Percentiles rank a stretch among this genome's conserved stretches.
phyloP scores from a whole-genome alignment of 805 yeast species.

The Lipomyces mesembrius region DNA sequence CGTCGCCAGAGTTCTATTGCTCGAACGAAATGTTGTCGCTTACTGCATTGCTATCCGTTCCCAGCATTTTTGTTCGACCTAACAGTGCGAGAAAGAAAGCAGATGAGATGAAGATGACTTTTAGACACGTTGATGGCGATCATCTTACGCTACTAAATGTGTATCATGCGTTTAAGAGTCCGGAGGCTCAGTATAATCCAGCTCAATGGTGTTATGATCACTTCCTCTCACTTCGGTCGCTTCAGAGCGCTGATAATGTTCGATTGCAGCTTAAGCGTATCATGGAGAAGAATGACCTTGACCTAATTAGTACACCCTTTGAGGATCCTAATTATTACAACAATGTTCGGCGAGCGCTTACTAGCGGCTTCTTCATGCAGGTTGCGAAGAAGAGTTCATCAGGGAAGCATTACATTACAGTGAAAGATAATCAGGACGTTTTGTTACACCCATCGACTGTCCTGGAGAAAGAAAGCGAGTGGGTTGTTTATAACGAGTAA shows the following conservation, averaged over 20 bases:
- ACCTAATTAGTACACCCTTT: conserved; percentile 67
- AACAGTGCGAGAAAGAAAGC: conserved; percentile 84
- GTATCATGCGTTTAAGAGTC: conserved; percentile 77
- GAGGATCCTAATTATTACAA: conserved; percentile 70
- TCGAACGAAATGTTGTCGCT: conserved; percentile 87
- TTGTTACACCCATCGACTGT: conserved; percentile 92
- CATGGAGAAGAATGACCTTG: conserved; percentile 81
- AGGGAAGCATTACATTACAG: conserved; percentile 81
- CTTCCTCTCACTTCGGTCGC: conserved; percentile 80
- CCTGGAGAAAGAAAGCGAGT: conserved; percentile 83
- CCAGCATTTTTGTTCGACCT: conserved; percentile 93
- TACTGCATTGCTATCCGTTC: conserved; percentile 89
- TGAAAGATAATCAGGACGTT: conserved; percentile 95
- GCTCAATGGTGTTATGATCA: conserved; percentile 91
- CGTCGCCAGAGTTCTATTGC: conserved; percentile 82
- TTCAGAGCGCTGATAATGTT: conserved; percentile 84
- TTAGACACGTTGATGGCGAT: conserved; percentile 95
- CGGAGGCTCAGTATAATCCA: conserved; percentile 63
- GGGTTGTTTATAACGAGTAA: conserved; percentile 90
- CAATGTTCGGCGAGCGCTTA: conserved; percentile 81
- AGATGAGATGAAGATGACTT: conserved; percentile 83
- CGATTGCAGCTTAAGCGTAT: conserved; percentile 79
- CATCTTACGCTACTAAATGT: conserved; percentile 90
- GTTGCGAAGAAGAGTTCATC: conserved; percentile 75
- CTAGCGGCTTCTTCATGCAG: conserved; percentile 98